phyloP scores from a whole-genome alignment of 1,139 yeast species.

The Hyphopichia fennica region DNA sequence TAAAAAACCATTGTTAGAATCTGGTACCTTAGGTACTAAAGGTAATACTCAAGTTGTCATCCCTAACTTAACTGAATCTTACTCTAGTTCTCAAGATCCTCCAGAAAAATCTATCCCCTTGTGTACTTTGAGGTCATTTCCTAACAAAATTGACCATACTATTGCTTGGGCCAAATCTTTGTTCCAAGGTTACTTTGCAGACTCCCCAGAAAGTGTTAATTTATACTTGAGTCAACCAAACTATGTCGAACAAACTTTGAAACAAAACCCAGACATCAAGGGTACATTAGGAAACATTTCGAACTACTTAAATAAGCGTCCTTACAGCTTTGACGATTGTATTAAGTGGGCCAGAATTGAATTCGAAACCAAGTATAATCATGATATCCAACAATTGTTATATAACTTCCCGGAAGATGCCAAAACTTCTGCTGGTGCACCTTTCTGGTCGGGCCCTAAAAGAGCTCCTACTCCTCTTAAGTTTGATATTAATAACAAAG shows the following conservation, averaged over 20 bases:
- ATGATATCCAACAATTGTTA: constrained; percentile 85
- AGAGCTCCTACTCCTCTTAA: constrained; percentile 86
- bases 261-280: constrained; percentile 89
- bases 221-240: constrained; percentile 88
- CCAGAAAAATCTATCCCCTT: constrained; percentile 97
- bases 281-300: constrained; percentile 79
- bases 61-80: constrained; percentile 91
- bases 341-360: constrained; percentile 91
- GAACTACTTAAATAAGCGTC: constrained; percentile 73
- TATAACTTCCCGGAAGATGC: constrained; percentile 96
- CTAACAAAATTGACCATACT: constrained; percentile 96
- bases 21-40: constrained; percentile 97
- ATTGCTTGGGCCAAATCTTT: constrained; percentile 98
- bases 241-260: constrained; percentile 85
- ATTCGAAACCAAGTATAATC: constrained; percentile 79
- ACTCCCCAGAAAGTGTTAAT: constrained; percentile 90
- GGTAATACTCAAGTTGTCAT: constrained; percentile 97
- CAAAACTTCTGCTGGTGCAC: constrained; percentile 83
- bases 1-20: constrained; percentile 87
- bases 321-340: constrained; percentile 90
- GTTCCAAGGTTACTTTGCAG: constrained; percentile 91
- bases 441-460: constrained; percentile 98
- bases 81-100: constrained; percentile 96
- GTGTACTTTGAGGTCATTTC: constrained; percentile 96
- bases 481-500: constrained; percentile 72